A percentile compares a stretch with the other conserved stretches of the same genome.
Conservation (phyloP, 306 rosid species). For the Medicago truncatula region DNA sequence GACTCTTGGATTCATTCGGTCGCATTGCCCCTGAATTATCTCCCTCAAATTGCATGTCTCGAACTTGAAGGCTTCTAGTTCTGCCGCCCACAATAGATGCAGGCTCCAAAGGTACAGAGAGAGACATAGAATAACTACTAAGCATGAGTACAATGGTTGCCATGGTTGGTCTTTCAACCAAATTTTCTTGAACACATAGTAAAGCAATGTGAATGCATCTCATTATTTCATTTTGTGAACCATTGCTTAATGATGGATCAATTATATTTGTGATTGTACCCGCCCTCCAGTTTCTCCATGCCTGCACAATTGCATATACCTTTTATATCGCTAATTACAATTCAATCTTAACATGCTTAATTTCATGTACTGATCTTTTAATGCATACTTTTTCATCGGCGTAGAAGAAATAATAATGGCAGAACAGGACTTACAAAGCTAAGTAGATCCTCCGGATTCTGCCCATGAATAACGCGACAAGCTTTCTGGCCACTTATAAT, state of each 20-base stretch:
- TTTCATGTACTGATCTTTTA: too few relatives aligned
- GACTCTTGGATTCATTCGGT: background rate
- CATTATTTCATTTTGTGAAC: slow-evolving; percentile 42
- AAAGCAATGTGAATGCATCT: slow-evolving; percentile 65
- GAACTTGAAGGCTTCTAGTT: background rate
- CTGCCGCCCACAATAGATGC: slow-evolving; percentile 32
- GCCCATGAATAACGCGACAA: background rate
- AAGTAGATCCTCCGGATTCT: background rate
- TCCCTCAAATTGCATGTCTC: background rate
- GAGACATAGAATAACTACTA: slow-evolving; percentile 36
- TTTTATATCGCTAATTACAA: background rate
- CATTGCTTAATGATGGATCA: slow-evolving; percentile 39
- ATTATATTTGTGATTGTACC: slow-evolving; percentile 33
- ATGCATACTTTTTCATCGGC: background rate
- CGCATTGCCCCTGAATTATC: background rate
- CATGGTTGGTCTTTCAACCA: slow-evolving; percentile 61
- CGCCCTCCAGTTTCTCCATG: background rate
- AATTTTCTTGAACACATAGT: slow-evolving; percentile 4
- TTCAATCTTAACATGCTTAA: background rate
- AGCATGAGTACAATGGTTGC: slow-evolving; percentile 41
- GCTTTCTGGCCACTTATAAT: too few relatives aligned
- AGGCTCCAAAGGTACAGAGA: slow-evolving; percentile 42
- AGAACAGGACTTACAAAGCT: background rate
- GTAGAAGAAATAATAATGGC: background rate
- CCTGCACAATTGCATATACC: background rate